These are phyloP conservation scores for Salix caprea DNA, from an alignment of 345 rosid species.

Conservation along the genomic window DNA sequence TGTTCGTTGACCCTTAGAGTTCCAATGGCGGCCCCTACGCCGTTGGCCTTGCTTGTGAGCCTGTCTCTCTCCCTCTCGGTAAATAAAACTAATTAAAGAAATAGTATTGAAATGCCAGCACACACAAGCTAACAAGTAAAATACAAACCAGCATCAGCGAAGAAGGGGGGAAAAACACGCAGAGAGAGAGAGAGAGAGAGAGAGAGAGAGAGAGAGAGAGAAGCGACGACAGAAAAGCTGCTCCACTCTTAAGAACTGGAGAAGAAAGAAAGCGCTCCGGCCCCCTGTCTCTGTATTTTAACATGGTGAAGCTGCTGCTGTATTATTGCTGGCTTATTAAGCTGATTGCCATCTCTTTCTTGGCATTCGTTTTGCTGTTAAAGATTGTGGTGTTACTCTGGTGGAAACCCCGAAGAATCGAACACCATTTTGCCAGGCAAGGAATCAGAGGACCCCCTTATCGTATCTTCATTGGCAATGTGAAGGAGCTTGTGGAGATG, in stretches of 20 bases:
- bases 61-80: conserved; percentile 5
- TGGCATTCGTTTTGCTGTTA: conserved; percentile 31
- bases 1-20: conserved; percentile 81
- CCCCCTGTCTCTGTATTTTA: neutral
- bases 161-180: conserved; percentile 14
- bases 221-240: conserved; percentile 4
- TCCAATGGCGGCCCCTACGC: conserved; percentile 99
- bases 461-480: conserved; percentile 89
- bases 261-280: neutral
- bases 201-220: conserved; percentile 1
- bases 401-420: conserved; percentile 94
- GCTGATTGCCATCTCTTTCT: conserved; percentile 33
- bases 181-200: conserved; percentile 8
- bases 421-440: conserved; percentile 86
- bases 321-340: conserved; percentile 36
- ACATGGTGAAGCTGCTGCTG: conserved; percentile 13
- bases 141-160: conserved; percentile 35
- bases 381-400: conserved; percentile 59
- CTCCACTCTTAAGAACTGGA: conserved; percentile 1
- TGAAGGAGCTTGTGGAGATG: conserved; percentile 83
- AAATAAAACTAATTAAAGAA: neutral
- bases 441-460: conserved; percentile 98
- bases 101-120: conserved; percentile 42
- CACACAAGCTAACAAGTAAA: conserved; percentile 27
- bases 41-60: conserved; percentile 61